Percentiles rank a stretch among this genome's conserved stretches.
phyloP scores from a whole-genome alignment of 2,329 filamentous ascomycete species.

The Ophiostoma sp. region DNA sequence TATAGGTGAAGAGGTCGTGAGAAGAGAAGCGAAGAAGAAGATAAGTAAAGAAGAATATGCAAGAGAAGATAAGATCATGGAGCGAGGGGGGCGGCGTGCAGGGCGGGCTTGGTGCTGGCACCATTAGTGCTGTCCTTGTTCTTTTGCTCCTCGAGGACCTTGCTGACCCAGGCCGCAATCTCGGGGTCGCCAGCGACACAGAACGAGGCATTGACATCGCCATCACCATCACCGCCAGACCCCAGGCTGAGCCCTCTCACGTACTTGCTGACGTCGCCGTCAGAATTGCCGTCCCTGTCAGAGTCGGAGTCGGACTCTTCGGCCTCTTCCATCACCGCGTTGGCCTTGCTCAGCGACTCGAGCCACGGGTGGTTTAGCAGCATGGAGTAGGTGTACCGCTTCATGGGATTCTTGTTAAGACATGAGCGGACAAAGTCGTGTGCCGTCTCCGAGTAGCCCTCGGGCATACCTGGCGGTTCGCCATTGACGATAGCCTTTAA shows the following conservation, averaged over 20 bases:
- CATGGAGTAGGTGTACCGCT: constrained; percentile 90
- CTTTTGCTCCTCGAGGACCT: constrained; percentile 59
- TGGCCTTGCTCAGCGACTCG: constrained; percentile 34
- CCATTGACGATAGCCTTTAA: constrained; percentile 91
- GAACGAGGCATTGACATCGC: constrained; percentile 24
- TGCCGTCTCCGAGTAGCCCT: constrained; percentile 72
- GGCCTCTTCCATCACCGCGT: constrained; percentile 36
- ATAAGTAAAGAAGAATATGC: background rate
- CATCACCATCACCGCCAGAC: constrained; percentile 17
- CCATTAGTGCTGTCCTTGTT: constrained; percentile 39
- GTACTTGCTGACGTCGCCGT: constrained; percentile 33
- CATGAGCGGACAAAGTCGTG: constrained; percentile 84
- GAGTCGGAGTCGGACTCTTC: constrained; percentile 34
- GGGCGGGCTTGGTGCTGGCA: constrained; percentile 61
- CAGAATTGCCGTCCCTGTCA: constrained; percentile 33
- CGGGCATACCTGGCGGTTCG: constrained; percentile 84
- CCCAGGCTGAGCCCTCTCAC: constrained; percentile 37
- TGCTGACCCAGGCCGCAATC: constrained; percentile 78
- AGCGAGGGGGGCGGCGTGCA: constrained; percentile 83
- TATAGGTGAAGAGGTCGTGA: background rate
- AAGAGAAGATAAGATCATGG: constrained; percentile 29
- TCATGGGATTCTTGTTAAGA: constrained; percentile 84
- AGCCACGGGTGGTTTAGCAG: constrained; percentile 89
- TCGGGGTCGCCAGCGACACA: constrained; percentile 64
- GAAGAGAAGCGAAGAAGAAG: constrained; percentile 16